phyloP scores from a whole-genome alignment of 2,329 filamentous ascomycete genomes.

The Alternaria arborescens region DNA sequence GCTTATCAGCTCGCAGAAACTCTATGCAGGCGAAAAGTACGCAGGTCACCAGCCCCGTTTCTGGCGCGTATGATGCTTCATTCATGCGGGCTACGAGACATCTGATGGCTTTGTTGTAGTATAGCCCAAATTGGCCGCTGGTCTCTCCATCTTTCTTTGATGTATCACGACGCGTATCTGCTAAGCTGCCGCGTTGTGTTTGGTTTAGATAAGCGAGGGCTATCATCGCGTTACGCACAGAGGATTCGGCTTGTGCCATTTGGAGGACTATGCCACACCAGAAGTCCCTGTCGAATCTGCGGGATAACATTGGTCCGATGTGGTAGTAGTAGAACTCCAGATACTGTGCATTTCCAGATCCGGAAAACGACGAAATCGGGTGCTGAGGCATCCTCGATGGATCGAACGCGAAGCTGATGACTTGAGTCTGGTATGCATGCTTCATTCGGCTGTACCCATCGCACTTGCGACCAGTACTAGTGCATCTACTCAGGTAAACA shows the following conservation, averaged over 20 bases:
- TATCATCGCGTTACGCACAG: slow-evolving; percentile 53
- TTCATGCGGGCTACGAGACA: slow-evolving; percentile 40
- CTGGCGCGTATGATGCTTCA: slow-evolving; percentile 38
- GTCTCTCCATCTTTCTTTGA: neutral
- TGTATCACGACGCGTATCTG: slow-evolving; percentile 4
- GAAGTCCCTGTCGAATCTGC: slow-evolving; percentile 16
- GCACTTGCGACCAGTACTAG: neutral
- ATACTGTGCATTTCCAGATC: slow-evolving; percentile 20
- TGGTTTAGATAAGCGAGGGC: slow-evolving; percentile 45
- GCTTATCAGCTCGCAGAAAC: slow-evolving; percentile 52
- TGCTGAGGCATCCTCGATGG: neutral
- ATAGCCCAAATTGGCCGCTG: slow-evolving; percentile 38
- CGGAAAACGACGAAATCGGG: neutral
- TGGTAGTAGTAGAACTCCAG: slow-evolving; percentile 54
- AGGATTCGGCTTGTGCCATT: slow-evolving; percentile 51
- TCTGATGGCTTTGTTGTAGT: neutral
- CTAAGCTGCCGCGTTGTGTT: slow-evolving; percentile 15
- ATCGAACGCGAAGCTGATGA: too few species aligned
- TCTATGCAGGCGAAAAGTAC: slow-evolving; percentile 55
- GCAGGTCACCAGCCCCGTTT: slow-evolving; percentile 52
- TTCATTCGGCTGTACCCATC: neutral
- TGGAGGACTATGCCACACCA: slow-evolving; percentile 44
- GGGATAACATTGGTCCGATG: slow-evolving; percentile 48
- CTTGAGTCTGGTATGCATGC: neutral
- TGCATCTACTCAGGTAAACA: neutral